Evolutionary conservation across 352 stramenopile species (phyloP).

Genomic region (Pythium phragmiticola): DNA sequence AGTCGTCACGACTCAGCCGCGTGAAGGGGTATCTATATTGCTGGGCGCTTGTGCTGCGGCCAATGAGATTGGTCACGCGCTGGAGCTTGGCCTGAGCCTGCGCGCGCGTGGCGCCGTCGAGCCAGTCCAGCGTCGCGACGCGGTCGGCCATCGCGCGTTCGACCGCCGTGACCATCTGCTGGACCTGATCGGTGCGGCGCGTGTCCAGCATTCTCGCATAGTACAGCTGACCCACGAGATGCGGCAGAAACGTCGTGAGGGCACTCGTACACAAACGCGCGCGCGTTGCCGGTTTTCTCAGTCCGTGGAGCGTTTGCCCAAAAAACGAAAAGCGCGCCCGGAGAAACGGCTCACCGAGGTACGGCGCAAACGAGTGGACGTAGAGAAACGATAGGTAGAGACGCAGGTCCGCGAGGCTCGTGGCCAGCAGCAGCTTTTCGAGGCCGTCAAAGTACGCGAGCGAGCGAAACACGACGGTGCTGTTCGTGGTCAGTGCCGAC

Average conservation of each 20-base stretch:
- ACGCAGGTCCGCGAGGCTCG: slow-evolving; percentile 39
- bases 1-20: slow-evolving; percentile 30
- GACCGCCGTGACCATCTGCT: slow-evolving; percentile 81
- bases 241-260: slow-evolving; percentile 35
- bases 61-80: slow-evolving; percentile 35
- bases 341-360: slow-evolving; percentile 62
- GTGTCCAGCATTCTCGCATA: slow-evolving; percentile 74
- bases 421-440: slow-evolving; percentile 30
- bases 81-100: slow-evolving; percentile 83
- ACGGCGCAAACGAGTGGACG: slow-evolving; percentile 33
- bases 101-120: slow-evolving; percentile 76
- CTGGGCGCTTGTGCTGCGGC: slow-evolving; percentile 38
- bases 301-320: slow-evolving; percentile 59
- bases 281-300: slow-evolving; percentile 50
- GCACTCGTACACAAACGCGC: slow-evolving; percentile 56
- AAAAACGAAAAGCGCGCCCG: slow-evolving; percentile 89
- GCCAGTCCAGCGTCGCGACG: slow-evolving; percentile 87
- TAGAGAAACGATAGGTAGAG: slow-evolving; percentile 48
- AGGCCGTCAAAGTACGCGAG: slow-evolving; percentile 48
- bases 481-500: slow-evolving; percentile 30
- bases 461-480: slow-evolving; percentile 43
- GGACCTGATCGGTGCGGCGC: slow-evolving; percentile 56
- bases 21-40: slow-evolving; percentile 27
- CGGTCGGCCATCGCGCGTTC: slow-evolving; percentile 71
- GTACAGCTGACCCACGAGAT: slow-evolving; percentile 75